Conservation (phyloP, 2,329 filamentous ascomycete species). For the Clathrospora elynae region DNA sequence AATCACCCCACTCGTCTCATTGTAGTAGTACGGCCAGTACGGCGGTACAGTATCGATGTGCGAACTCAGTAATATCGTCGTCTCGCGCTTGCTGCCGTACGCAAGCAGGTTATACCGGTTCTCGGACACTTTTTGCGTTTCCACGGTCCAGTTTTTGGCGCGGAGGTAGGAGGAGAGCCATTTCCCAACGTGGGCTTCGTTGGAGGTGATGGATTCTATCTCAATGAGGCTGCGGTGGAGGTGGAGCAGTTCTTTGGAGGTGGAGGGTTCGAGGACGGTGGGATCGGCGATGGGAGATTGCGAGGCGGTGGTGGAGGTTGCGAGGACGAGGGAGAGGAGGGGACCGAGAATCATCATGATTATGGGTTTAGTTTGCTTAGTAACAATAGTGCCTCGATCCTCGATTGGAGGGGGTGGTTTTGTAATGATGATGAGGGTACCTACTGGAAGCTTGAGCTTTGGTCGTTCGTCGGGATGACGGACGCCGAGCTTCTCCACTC, state of each 20-base stretch:
- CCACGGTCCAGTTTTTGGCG: conserved; percentile 64
- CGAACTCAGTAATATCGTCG: conserved; percentile 70
- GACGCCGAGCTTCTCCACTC: conserved; percentile 9
- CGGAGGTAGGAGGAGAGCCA: conserved; percentile 72
- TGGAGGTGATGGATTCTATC: conserved; percentile 71
- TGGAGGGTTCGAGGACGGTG: conserved; percentile 23
- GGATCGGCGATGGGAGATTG: conserved; percentile 9
- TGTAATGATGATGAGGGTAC: not conserved
- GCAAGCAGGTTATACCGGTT: conserved; percentile 78
- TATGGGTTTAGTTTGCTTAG: too few relatives aligned
- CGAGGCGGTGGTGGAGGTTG: conserved; percentile 12
- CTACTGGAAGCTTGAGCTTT: conserved; percentile 15
- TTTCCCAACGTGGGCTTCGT: conserved; percentile 70
- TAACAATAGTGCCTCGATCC: not conserved
- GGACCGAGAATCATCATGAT: conserved; percentile 26
- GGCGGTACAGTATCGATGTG: conserved; percentile 80
- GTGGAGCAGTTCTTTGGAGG: conserved; percentile 61
- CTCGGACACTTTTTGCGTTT: conserved; percentile 59
- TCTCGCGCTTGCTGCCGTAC: conserved; percentile 58
- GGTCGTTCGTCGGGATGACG: conserved; percentile 10
- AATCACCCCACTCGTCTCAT: conserved; percentile 59
- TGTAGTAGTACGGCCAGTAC: conserved; percentile 68
- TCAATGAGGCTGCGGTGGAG: conserved; percentile 78
- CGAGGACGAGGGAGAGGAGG: conserved; percentile 17
- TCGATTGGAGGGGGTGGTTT: conserved; percentile 11